Base-by-base conservation (phyloP, 2,329 filamentous ascomycete genomes). In the Biscogniauxia mediterranea region DNA sequence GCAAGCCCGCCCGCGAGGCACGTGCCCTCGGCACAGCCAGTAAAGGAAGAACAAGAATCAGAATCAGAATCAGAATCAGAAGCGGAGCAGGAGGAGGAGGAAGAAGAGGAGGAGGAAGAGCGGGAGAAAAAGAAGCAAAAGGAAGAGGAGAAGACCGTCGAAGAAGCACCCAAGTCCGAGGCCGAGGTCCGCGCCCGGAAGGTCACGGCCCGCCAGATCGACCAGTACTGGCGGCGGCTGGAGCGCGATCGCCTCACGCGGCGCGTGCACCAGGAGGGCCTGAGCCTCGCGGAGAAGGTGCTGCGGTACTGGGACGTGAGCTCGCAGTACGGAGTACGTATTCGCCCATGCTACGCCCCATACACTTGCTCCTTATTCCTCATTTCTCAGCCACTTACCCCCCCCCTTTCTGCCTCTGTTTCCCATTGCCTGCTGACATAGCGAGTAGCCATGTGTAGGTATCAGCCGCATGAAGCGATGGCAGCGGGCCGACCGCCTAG, bases 271-370 rank as follows among this genome's bases (percentile, higher is more conserved):
- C 92, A 96, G 77, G 77, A 89, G 69, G 88, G 82, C 2, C 73
- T 98, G 68, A 83, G 81, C 11, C 67, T 90, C 53, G 83, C 89
- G 59, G 93, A 98, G 81, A 97, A 94, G 80, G 87, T 98, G 25
- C 77, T 98, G 70, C 83, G 94, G 65, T 91, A 97, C 74, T 99
- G 95, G 77, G 95, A 99, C 74, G 89, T 96, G 67, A 95, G 89
- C 71, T 91, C 85, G 62, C 91, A 97, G 71, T 99, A 91, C 75
- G 95, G 95, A 60, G 93, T 96, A 86, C 80, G 91, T 87, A n/a
- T 59, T 15, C 55, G 28, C 42, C 9, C 15, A 15, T n/a, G 58
- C 15, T 54, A 38, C 50, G 9, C 15, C 15, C 32, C 19, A 23
- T 25, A 21, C 5, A 52, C 55, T 49, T 17, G 8, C 23, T 23